Percentiles rank a stretch among this genome's conserved stretches.
These are phyloP conservation scores for Ogataea angusta DNA, from an alignment of 805 yeast genomes.

Conservation along the genomic window DNA sequence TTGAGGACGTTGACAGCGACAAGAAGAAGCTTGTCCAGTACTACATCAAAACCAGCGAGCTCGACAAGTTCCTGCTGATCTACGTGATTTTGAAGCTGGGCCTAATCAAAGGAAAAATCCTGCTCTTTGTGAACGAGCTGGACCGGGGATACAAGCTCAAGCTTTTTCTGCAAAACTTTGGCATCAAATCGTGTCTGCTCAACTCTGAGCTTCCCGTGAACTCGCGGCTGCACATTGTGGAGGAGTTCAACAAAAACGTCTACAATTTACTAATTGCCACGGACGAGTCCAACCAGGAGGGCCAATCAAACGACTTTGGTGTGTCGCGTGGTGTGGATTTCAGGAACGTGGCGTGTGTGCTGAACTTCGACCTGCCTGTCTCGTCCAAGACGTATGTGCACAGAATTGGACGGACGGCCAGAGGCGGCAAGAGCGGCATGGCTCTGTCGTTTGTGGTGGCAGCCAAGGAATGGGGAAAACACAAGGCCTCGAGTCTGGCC, in stretches of 20 bases:
- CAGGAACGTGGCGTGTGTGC: constrained; percentile 91
- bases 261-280: constrained; percentile 90
- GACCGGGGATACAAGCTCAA: constrained; percentile 94
- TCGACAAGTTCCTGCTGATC: constrained; percentile 86
- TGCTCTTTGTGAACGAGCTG: constrained; percentile 87
- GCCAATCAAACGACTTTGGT: constrained; percentile 63
- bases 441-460: constrained; percentile 91
- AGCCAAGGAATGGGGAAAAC: constrained; percentile 79
- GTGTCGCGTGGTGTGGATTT: constrained; percentile 97
- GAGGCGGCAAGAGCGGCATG: constrained; percentile 95
- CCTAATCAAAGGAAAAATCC: constrained; percentile 85
- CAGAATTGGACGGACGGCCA: constrained; percentile 94
- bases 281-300: constrained; percentile 70
- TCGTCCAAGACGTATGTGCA: constrained; percentile 88
- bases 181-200: constrained; percentile 80
- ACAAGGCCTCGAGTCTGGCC: constrained; percentile 69
- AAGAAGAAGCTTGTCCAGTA: constrained; percentile 72
- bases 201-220: constrained; percentile 92
- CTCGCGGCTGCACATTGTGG: constrained; percentile 91
- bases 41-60: constrained; percentile 80
- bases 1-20: constrained; percentile 59
- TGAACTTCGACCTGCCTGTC: constrained; percentile 91
- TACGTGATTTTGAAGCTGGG: constrained; percentile 89
- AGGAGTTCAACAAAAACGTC: constrained; percentile 87
- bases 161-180: constrained; percentile 90